These are phyloP conservation scores for Puya raimondii DNA, from an alignment of 176 grass and related monocot species.

Conservation along the genomic window DNA sequence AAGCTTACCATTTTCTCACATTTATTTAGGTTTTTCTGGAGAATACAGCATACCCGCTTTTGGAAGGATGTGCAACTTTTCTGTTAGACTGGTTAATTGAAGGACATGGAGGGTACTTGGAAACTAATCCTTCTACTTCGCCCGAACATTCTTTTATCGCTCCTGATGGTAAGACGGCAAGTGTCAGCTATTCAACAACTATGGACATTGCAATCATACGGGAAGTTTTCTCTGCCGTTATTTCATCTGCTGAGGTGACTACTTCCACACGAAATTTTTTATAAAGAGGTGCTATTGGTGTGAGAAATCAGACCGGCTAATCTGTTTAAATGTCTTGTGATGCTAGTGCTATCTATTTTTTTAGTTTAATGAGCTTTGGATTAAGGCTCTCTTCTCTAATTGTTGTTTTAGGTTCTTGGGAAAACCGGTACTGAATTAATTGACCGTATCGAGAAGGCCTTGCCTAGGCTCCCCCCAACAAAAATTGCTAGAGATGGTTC, in stretches of 20 bases:
- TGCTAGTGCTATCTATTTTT: background rate
- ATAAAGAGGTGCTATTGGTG: background rate
- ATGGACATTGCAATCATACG: constrained; percentile 87
- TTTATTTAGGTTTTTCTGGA: constrained; percentile 53
- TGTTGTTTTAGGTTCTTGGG: constrained; percentile 46
- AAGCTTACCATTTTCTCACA: background rate
- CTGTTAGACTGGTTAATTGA: constrained; percentile 72
- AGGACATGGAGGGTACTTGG: constrained; percentile 41
- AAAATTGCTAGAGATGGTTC: constrained; percentile 76
- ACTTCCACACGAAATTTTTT: background rate
- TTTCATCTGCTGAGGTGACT: constrained; percentile 58
- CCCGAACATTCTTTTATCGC: constrained; percentile 87
- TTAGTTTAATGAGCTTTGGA: background rate
- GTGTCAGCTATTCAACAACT: constrained; percentile 85
- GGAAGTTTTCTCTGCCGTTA: constrained; percentile 63
- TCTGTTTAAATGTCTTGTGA: background rate
- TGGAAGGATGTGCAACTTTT: constrained; percentile 82
- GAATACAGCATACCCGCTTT: constrained; percentile 67
- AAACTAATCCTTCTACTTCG: constrained; percentile 90
- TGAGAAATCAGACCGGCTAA: background rate
- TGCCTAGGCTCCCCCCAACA: constrained; percentile 49
- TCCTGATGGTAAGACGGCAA: constrained; percentile 60
- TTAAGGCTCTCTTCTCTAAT: background rate
- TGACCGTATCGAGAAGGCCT: constrained; percentile 51
- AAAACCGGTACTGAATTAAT: constrained; percentile 49